Base-by-base conservation (phyloP, 805 yeast genomes). In the Naumovozyma castellii region DNA sequence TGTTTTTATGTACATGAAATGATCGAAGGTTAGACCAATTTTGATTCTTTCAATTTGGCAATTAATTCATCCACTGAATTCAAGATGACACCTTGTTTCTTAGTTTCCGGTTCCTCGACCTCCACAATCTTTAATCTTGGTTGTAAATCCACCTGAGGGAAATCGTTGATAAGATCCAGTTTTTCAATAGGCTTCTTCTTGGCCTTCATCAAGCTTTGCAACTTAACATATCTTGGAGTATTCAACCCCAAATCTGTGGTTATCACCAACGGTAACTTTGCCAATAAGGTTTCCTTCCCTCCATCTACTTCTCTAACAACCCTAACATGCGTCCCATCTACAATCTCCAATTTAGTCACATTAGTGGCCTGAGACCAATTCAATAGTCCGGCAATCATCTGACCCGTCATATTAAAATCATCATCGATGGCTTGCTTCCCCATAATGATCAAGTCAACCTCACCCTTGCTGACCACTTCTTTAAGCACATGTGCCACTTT, bases 401-500 rank as follows among this genome's bases (percentile, higher is more conserved):
- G 97, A 19, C 97, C 98, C 12, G 96, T 88, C 64, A 88, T 95
- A 62, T 85, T 86, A 34, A 85, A 71, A 56, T 92, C 99, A 51
- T 87, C 94, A 64, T 92, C 99, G 52, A 92, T 88, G 31, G 97
- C 86, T 65, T 92, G 98, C 60, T 92, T 92, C 35, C 99, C 99
- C 61, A 92, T 71, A 32, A 92, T 75, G 34, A 92, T 80, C 58
- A 92, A 66, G 63, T 92, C 88, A 31, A 84, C 73, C 8, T 73
- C 66, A 46, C 10, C 27, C 51, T 76, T 70, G 50, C 81, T 81
- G 12, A 82, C 87, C 17, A 84, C 67, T 56, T 81, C 72, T 48
- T 79, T 69, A 52, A 92, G 72, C 46, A 92, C 67, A 65, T 92
- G 90, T 37, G 97, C 95, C 28, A 90, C 87, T 3, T 79, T 75